Percentiles rank a stretch among this genome's conserved stretches.
Evolutionary conservation across 2,329 filamentous ascomycete genomes (phyloP).

Genomic region (Botryotinia narcissicola): DNA sequence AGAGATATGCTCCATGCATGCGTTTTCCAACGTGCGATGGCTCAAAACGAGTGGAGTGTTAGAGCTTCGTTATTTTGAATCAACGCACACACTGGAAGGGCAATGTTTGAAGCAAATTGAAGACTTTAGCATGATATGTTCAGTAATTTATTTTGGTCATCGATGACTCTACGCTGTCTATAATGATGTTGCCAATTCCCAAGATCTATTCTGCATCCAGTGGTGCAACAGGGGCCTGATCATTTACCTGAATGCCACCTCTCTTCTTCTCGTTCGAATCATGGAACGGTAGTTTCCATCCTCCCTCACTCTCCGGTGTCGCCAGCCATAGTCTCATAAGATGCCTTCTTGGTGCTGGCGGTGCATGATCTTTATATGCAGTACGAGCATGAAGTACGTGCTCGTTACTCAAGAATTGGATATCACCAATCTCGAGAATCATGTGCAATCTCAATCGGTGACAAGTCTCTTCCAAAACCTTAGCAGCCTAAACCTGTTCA

Average conservation of each 20-base stretch:
- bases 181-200: not conserved
- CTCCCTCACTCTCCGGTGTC: conserved; percentile 77
- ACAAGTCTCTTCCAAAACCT: conserved; percentile 74
- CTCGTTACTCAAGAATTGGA: conserved; percentile 80
- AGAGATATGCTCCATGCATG: not conserved
- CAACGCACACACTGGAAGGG: not conserved
- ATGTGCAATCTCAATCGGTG: conserved; percentile 74
- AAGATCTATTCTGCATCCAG: conserved; percentile 68
- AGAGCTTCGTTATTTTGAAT: not conserved
- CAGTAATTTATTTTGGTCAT: not conserved
- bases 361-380: conserved; percentile 69
- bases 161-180: conserved; percentile 9
- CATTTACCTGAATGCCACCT: conserved; percentile 83
- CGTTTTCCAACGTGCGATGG: not conserved
- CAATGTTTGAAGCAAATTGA: not conserved
- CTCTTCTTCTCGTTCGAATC: conserved; percentile 83
- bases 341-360: conserved; percentile 69
- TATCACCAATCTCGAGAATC: conserved; percentile 82
- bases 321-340: conserved; percentile 82
- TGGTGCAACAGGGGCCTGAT: conserved; percentile 70
- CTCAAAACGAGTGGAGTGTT: no score
- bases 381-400: conserved; percentile 82
- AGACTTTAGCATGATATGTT: not conserved
- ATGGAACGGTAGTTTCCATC: conserved; percentile 80
- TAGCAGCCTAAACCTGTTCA: conserved; percentile 65